Base-by-base conservation (phyloP, 495 filamentous ascomycete species). In the Penicillium paxilli region DNA sequence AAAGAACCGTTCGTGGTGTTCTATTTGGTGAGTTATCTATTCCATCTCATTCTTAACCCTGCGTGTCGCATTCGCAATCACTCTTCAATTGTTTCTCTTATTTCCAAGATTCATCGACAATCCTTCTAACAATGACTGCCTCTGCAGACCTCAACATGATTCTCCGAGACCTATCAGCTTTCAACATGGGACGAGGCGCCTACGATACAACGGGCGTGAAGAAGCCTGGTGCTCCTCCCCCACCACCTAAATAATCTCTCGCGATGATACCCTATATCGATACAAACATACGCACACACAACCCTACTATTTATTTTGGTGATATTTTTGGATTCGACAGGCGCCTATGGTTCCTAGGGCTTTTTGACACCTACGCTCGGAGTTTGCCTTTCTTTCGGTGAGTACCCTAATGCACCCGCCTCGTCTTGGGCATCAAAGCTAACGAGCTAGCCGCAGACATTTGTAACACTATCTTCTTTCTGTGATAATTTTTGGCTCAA, bases 121-220 rank as follows among this genome's bases (percentile, higher is more conserved):
- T 21, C 37, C 32, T 19, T 63, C 69, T 74, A 57, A 76, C 58
- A 37, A 72, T 73, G 68, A 55, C 58, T 52, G 19, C 58, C 49
- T 59, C 49, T 28, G 59, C 67, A 76, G 73, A 72, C 45, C 66
- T 68, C 44, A 68, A 64, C 47, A 83, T 83, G 80, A 80, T 82
- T 56, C 66, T 73, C 46, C 70, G 75, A 66, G 75, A 76, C 48
- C 63, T 67, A 35, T 70, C 73, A 37, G 70, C 72, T 45, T 73
- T 65, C 66, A 83, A 83, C 65, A 83, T 84, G 80, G 81, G 80
- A 58, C 77, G 81, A 46, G 81, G 81, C 48, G 79, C 78, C 59
- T 84, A 84, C 58, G 81, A 84, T 55, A 84, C 80, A 49, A 84
- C 81, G 4, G 81, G 80, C 20, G 76, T 82, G 17, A 77, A 80